phyloP scores from a whole-genome alignment of 2,329 filamentous ascomycete genomes.

The Fusarium sp. region DNA sequence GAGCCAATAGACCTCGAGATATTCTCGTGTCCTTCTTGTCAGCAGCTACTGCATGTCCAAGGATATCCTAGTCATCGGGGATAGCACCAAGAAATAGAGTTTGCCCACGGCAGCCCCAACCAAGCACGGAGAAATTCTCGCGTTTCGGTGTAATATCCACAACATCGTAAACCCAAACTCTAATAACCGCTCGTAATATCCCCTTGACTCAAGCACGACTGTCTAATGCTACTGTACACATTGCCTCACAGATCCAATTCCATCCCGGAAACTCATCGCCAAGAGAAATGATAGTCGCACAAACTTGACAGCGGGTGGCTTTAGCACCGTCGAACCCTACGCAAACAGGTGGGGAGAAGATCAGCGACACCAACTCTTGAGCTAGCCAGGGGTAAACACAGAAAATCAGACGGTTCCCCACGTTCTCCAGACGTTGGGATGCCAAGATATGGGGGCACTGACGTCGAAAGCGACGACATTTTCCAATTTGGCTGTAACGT shows the following conservation, averaged over 20 bases:
- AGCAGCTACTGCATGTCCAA: background rate
- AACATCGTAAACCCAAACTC: background rate
- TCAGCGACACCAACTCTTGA: background rate
- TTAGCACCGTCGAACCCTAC: background rate
- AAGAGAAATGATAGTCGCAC: background rate
- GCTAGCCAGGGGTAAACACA: background rate
- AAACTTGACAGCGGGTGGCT: background rate
- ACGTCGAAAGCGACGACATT: background rate
- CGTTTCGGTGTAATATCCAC: background rate
- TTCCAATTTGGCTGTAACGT: background rate
- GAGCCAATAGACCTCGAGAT: background rate
- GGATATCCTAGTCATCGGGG: background rate
- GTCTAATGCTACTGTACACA: background rate
- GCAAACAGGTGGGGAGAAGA: constrained; percentile 12
- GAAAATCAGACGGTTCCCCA: constrained; percentile 19
- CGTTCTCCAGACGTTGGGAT: constrained; percentile 14
- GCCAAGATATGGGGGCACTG: constrained; percentile 21
- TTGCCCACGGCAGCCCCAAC: background rate
- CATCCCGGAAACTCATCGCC: background rate
- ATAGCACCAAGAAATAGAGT: background rate
- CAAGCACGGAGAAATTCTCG: background rate
- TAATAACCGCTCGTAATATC: background rate
- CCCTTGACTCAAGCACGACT: too few species aligned
- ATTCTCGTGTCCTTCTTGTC: background rate
- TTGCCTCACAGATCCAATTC: background rate